Evolutionary conservation across 2,329 filamentous ascomycete genomes (phyloP).

Genomic region (Daldinia eschscholtzii): DNA sequence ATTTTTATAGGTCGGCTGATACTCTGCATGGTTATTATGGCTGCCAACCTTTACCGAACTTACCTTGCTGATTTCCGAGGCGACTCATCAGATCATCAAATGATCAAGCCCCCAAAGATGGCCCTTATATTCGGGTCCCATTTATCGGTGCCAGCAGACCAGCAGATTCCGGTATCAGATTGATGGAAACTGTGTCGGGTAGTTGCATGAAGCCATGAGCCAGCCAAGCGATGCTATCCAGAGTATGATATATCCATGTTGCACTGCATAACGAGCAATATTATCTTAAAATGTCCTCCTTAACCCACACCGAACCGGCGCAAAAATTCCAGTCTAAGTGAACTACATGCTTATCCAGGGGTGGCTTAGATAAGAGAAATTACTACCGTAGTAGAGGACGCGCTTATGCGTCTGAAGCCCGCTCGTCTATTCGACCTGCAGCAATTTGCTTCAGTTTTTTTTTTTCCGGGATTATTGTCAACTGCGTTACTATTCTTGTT

Average conservation of each 20-base stretch:
- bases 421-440: conserved; percentile 12
- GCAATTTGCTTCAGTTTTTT: conserved; percentile 10
- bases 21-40: conserved; percentile 30
- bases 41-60: conserved; percentile 29
- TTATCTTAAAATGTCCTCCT: conserved; percentile 25
- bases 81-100: conserved; percentile 27
- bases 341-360: conserved; percentile 7
- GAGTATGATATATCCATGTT: conserved; percentile 35
- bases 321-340: conserved; percentile 14
- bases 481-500: not conserved
- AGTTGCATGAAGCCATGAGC: conserved; percentile 31
- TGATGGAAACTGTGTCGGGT: conserved; percentile 22
- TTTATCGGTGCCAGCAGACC: conserved; percentile 29
- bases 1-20: conserved; percentile 36
- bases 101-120: conserved; percentile 1
- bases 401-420: conserved; percentile 8
- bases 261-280: conserved; percentile 31
- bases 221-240: conserved; percentile 21
- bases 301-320: conserved; percentile 37
- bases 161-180: conserved; percentile 36
- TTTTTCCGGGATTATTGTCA: not conserved
- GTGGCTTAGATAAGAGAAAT: conserved; percentile 20
- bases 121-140: conserved; percentile 10
- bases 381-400: conserved; percentile 14
- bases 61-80: conserved; percentile 11